Conservation (phyloP, 495 filamentous ascomycete species). For the Penicillium tannophilum region DNA sequence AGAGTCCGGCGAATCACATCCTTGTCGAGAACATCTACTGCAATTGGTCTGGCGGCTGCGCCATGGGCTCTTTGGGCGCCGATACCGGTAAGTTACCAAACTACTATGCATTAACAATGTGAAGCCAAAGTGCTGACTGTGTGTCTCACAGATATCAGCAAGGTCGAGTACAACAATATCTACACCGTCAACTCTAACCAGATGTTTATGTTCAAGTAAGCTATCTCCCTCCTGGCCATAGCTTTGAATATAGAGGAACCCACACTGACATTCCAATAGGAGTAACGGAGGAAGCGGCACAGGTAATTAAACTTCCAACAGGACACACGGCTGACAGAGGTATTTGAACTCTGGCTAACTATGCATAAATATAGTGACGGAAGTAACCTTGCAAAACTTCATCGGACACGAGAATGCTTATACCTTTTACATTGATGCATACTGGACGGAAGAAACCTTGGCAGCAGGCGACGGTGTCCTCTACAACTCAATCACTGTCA, state of each 20-base stretch:
- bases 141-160: constrained; percentile 28
- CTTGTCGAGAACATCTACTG: constrained; percentile 55
- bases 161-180: constrained; percentile 44
- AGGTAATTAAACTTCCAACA: constrained; percentile 8
- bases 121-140: background rate
- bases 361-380: constrained; percentile 8
- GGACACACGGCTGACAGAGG: background rate
- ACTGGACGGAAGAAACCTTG: constrained; percentile 38
- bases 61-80: constrained; percentile 45
- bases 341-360: background rate
- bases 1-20: constrained; percentile 44
- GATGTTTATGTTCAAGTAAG: constrained; percentile 58
- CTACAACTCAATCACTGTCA: constrained; percentile 47
- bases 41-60: constrained; percentile 52
- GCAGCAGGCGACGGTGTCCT: constrained; percentile 44
- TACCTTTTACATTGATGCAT: constrained; percentile 50
- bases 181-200: constrained; percentile 52
- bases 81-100: constrained; percentile 18
- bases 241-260: background rate
- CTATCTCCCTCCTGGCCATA: background rate
- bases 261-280: constrained; percentile 7
- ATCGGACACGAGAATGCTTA: constrained; percentile 43
- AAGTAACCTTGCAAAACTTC: constrained; percentile 23
- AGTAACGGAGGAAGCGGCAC: constrained; percentile 52
- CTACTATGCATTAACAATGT: background rate